These are phyloP conservation scores for Gamarada debralockiae DNA, from an alignment of 495 filamentous ascomycete genomes.

Conservation along the genomic window DNA sequence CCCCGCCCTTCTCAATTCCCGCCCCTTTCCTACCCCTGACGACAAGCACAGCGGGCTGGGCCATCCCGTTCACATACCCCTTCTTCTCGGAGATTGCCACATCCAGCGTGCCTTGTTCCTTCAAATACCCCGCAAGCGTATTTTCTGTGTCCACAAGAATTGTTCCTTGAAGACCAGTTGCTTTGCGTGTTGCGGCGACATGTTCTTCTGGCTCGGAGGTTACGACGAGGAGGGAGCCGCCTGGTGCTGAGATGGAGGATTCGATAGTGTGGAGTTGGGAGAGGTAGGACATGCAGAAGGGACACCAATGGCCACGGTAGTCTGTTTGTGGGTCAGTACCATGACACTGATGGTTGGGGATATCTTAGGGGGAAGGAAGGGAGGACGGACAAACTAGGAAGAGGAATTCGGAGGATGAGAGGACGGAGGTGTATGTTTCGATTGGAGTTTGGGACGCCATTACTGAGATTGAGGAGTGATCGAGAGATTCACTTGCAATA, in stretches of 20 bases:
- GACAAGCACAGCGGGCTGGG: conserved; percentile 24
- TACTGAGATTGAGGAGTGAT: no score
- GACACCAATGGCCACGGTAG: conserved; percentile 27
- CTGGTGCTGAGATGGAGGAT: conserved; percentile 9
- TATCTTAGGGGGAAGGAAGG: background rate
- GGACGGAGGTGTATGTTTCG: no score
- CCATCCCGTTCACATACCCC: conserved; percentile 23
- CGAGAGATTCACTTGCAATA: no score
- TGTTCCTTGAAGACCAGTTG: conserved; percentile 14
- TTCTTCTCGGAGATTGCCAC: conserved; percentile 22
- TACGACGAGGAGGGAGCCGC: conserved; percentile 15
- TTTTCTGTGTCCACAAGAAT: conserved; percentile 16
- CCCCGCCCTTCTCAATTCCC: background rate
- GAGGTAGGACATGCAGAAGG: conserved; percentile 25
- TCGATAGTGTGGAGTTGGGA: conserved; percentile 11
- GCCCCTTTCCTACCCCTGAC: background rate
- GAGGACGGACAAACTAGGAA: conserved; percentile 15
- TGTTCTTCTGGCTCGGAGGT: conserved; percentile 16
- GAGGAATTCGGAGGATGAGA: conserved; percentile 5
- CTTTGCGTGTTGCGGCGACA: conserved; percentile 10
- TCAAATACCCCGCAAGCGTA: conserved; percentile 11
- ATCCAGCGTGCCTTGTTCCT: conserved; percentile 11
- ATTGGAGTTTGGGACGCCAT: no score
- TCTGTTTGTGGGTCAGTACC: no score
- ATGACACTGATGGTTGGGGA: background rate